A percentile compares a stretch with the other conserved stretches of the same genome.
Conservation (phyloP, 257 asterid species). For the Solanum sparsipilum region DNA sequence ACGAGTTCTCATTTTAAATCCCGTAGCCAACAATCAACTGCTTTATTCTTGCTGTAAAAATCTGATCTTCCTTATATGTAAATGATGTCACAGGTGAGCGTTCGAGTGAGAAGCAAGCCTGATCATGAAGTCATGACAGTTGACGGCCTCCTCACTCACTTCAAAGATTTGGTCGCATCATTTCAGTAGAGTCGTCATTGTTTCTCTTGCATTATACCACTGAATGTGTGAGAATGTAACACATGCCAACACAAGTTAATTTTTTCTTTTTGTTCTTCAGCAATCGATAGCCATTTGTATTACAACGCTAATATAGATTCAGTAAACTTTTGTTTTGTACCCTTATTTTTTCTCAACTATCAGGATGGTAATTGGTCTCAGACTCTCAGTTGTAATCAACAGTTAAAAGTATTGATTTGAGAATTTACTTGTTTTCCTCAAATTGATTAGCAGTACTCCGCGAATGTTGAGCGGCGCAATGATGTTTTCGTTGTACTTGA, state of each 20-base stretch:
- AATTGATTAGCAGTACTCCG: not conserved
- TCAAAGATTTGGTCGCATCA: not conserved
- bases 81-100: not conserved
- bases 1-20: not conserved
- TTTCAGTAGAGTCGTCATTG: not conserved
- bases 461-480: not conserved
- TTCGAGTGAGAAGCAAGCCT: not conserved
- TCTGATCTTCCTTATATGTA: not conserved
- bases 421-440: not conserved
- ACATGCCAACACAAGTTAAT: not conserved
- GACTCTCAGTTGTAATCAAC: not conserved
- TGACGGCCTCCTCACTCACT: not conserved
- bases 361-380: not conserved
- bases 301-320: not conserved
- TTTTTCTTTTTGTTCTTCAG: not conserved
- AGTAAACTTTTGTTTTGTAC: not conserved
- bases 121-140: conserved; percentile 2
- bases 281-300: not conserved
- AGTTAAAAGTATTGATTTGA: not conserved
- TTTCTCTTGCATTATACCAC: not conserved
- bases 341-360: not conserved
- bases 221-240: not conserved
- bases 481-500: not conserved
- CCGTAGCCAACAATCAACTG: not conserved
- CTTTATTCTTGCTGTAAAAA: not conserved